Evolutionary conservation across 1,284 basidiomycete species (phyloP).

Genomic region (Papiliotrema laurentii): DNA sequence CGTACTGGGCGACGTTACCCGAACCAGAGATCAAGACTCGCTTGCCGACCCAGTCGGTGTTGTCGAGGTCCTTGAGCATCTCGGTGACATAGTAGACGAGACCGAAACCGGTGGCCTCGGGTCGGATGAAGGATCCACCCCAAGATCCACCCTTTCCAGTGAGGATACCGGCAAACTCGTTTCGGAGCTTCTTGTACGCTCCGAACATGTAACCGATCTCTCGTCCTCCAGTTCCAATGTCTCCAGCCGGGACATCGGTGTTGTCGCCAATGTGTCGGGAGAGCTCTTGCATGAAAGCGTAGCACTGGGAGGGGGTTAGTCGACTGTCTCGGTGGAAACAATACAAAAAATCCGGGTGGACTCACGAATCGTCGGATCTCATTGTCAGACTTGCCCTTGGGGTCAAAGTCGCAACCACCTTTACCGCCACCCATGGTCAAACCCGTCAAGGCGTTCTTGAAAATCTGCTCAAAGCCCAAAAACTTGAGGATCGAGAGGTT

Average conservation of each 20-base stretch:
- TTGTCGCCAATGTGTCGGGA: constrained; percentile 66
- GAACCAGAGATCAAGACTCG: constrained; percentile 68
- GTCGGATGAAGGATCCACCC: constrained; percentile 68
- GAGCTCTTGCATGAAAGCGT: constrained; percentile 69
- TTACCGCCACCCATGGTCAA: constrained; percentile 71
- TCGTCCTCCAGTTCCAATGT: constrained; percentile 65
- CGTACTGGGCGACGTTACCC: constrained; percentile 71
- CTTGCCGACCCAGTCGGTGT: constrained; percentile 54
- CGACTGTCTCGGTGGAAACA: too few relatives aligned
- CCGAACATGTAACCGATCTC: constrained; percentile 70
- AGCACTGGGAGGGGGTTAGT: constrained; percentile 28
- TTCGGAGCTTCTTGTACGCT: constrained; percentile 68
- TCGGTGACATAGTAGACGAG: constrained; percentile 71
- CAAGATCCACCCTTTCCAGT: constrained; percentile 73
- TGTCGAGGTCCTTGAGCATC: constrained; percentile 49
- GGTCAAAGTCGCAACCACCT: constrained; percentile 68
- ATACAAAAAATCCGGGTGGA: too few relatives aligned
- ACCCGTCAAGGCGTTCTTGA: constrained; percentile 79
- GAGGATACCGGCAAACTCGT: constrained; percentile 72
- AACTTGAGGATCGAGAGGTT: constrained; percentile 82
- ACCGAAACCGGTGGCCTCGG: constrained; percentile 69
- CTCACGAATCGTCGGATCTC: constrained; percentile 67
- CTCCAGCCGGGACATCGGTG: constrained; percentile 76
- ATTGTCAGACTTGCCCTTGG: constrained; percentile 72
- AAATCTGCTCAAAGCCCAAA: constrained; percentile 73